Conservation (phyloP, 106 monocot genomes). For the Dendrobium nobile region DNA sequence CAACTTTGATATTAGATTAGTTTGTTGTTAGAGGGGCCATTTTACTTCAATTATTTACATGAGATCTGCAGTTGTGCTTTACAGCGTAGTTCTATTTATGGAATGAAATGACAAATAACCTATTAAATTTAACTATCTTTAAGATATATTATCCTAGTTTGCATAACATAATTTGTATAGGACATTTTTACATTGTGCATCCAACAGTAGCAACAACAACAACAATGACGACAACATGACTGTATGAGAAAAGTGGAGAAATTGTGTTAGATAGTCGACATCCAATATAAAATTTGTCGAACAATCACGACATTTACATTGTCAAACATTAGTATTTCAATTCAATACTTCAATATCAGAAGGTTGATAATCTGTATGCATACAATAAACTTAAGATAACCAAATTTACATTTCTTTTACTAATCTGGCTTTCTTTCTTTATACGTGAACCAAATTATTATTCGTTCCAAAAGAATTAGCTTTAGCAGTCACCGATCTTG, state of each 20-base stretch:
- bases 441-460: background rate
- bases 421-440: background rate
- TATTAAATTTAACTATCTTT: background rate
- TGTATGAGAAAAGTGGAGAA: too few relatives aligned
- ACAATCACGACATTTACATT: background rate
- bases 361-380: background rate
- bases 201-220: too few relatives aligned
- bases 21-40: background rate
- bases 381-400: background rate
- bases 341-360: background rate
- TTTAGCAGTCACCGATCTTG: background rate
- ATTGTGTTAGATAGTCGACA: too few relatives aligned
- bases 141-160: background rate
- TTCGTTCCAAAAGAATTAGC: background rate
- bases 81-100: background rate
- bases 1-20: background rate
- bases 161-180: too few relatives aligned
- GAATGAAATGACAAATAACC: background rate
- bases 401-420: background rate
- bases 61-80: background rate
- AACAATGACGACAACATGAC: too few relatives aligned
- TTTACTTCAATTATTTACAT: background rate
- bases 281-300: too few relatives aligned
- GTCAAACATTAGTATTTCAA: conserved; percentile 1
- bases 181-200: background rate